Percentiles rank a stretch among this genome's conserved stretches.
phyloP scores from a whole-genome alignment of 2,329 filamentous ascomycete genomes.

The Xylariaceae sp. region DNA sequence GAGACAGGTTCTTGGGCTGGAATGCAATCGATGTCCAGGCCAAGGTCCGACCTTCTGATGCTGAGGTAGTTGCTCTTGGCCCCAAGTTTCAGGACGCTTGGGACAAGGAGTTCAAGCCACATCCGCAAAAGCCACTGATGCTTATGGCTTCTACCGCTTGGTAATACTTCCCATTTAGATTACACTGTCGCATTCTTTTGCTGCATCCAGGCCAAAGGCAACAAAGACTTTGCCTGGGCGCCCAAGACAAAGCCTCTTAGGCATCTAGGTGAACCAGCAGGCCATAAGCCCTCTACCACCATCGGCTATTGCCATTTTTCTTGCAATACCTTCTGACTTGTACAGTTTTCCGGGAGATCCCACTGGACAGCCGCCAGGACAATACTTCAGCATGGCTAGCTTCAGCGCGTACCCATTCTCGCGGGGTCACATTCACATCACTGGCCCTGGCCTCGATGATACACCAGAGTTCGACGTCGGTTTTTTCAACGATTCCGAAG shows the following conservation, averaged over 20 bases:
- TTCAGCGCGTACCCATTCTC: constrained; percentile 68
- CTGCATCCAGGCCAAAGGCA: too few relatives aligned
- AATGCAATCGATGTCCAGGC: constrained; percentile 30
- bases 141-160: neutral
- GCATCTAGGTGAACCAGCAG: too few relatives aligned
- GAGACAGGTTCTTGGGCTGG: constrained; percentile 33
- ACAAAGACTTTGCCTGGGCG: too few relatives aligned
- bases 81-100: constrained; percentile 34
- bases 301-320: too few relatives aligned
- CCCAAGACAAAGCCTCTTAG: too few relatives aligned
- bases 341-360: constrained; percentile 42
- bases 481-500: constrained; percentile 47
- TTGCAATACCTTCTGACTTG: too few relatives aligned
- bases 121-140: constrained; percentile 31
- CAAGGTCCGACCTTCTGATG: constrained; percentile 34
- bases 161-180: constrained; percentile 37
- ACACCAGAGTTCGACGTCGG: constrained; percentile 13
- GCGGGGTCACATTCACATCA: constrained; percentile 67
- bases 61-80: constrained; percentile 32
- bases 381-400: constrained; percentile 60
- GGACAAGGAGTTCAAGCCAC: constrained; percentile 32
- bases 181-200: too few relatives aligned
- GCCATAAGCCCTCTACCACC: too few relatives aligned
- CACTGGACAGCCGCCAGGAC: too few relatives aligned
- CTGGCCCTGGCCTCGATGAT: constrained; percentile 35